Conservation (phyloP, 495 filamentous ascomycete species). For the Xanthoparmelia taractica region DNA sequence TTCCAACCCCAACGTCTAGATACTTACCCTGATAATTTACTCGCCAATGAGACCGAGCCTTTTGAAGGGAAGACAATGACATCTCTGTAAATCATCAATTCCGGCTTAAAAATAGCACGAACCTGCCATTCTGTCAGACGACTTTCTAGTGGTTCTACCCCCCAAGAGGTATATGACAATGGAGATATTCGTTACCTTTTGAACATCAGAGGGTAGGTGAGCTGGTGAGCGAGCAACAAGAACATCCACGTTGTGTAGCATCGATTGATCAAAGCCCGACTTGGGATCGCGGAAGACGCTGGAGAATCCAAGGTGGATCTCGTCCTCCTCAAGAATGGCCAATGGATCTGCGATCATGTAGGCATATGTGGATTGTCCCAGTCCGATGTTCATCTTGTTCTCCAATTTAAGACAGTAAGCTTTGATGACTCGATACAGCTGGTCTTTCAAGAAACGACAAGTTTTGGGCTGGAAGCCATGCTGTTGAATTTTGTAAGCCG, state of each 20-base stretch:
- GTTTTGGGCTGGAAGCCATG: slow-evolving; percentile 57
- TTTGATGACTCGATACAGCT: slow-evolving; percentile 47
- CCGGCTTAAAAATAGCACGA: slow-evolving; percentile 51
- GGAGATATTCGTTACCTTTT: slow-evolving; percentile 42
- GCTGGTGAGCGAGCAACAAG: slow-evolving; percentile 83
- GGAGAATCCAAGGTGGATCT: slow-evolving; percentile 78
- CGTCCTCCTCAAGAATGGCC: slow-evolving; percentile 59
- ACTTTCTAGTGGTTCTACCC: background rate
- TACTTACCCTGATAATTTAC: slow-evolving; percentile 58
- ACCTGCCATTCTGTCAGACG: slow-evolving; percentile 28
- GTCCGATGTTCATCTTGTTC: slow-evolving; percentile 59
- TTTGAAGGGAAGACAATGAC: slow-evolving; percentile 76
- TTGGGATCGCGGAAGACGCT: slow-evolving; percentile 49
- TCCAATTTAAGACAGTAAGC: slow-evolving; percentile 49
- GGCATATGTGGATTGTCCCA: slow-evolving; percentile 67
- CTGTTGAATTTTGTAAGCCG: slow-evolving; percentile 3
- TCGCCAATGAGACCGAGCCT: slow-evolving; percentile 63
- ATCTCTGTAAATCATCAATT: slow-evolving; percentile 70
- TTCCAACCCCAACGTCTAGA: background rate
- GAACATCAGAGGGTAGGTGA: slow-evolving; percentile 74
- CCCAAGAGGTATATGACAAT: background rate
- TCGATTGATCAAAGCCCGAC: slow-evolving; percentile 48
- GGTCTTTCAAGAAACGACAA: slow-evolving; percentile 51
- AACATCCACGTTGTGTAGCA: slow-evolving; percentile 62
- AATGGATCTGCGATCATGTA: slow-evolving; percentile 79